Evolutionary conservation across 176 grass and related monocot species (phyloP).

Genomic region (Pontederia paniculata): DNA sequence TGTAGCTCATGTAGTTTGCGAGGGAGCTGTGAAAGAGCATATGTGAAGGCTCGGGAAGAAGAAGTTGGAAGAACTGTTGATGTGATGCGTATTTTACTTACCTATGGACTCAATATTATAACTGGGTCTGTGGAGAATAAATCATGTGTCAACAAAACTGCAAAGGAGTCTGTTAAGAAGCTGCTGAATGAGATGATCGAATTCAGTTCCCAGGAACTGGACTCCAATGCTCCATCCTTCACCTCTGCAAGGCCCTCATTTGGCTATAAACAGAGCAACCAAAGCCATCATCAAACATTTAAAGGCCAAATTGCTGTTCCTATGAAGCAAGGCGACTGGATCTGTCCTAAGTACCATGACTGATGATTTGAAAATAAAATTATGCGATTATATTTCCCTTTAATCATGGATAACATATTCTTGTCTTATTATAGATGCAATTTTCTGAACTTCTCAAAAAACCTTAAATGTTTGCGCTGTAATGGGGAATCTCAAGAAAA

Average conservation of each 20-base stretch:
- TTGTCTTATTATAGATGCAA: conserved; percentile 55
- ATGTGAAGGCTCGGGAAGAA: conserved; percentile 55
- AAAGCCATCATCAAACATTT: conserved; percentile 4
- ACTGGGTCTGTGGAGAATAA: conserved; percentile 56
- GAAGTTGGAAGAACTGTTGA: conserved; percentile 86
- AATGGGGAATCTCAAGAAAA: conserved; percentile 74
- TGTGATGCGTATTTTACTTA: conserved; percentile 78
- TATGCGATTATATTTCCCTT: not conserved
- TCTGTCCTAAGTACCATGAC: conserved; percentile 63
- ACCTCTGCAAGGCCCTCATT: conserved; percentile 12
- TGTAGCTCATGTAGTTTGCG: conserved; percentile 82
- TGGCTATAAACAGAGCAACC: not conserved
- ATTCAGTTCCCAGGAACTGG: conserved; percentile 30
- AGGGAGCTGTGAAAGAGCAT: conserved; percentile 75
- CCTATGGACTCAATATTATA: conserved; percentile 58
- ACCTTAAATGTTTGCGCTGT: conserved; percentile 85
- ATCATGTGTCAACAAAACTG: conserved; percentile 53
- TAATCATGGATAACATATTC: not conserved
- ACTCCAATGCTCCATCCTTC: conserved; percentile 12
- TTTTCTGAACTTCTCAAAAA: conserved; percentile 91
- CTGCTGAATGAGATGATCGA: conserved; percentile 52
- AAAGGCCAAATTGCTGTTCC: conserved; percentile 25
- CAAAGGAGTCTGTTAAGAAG: conserved; percentile 67
- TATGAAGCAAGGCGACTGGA: conserved; percentile 87
- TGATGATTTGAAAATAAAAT: not conserved